phyloP scores from a whole-genome alignment of 352 stramenopile genomes.

The Phytophthora nicotianae region DNA sequence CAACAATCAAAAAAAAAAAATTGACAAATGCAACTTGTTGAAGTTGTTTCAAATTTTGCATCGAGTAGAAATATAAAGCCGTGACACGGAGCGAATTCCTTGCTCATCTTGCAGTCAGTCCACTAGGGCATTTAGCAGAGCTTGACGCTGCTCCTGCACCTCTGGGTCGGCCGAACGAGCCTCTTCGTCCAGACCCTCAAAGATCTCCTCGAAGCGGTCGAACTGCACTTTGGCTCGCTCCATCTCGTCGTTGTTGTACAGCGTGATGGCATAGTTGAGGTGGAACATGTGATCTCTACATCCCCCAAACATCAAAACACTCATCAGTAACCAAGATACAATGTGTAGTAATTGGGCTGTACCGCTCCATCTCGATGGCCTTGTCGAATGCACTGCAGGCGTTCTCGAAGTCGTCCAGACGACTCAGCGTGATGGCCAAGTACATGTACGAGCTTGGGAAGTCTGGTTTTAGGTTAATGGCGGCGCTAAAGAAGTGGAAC shows the following conservation, averaged over 20 bases:
- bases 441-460: constrained; percentile 94
- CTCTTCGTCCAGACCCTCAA: constrained; percentile 73
- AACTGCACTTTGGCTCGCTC: constrained; percentile 86
- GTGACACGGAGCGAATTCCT: too few relatives aligned
- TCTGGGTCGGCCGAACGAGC: constrained; percentile 66
- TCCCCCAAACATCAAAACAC: not conserved
- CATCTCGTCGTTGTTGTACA: constrained; percentile 92
- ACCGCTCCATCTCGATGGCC: constrained; percentile 89
- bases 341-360: too few relatives aligned
- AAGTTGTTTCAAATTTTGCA: not conserved
- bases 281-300: constrained; percentile 87
- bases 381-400: constrained; percentile 92
- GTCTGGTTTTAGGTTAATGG: constrained; percentile 89
- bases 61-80: not conserved
- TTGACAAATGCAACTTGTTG: not conserved
- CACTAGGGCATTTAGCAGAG: constrained; percentile 67
- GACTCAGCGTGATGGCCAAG: constrained; percentile 88
- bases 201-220: constrained; percentile 84
- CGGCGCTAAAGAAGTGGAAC: constrained; percentile 93
- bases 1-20: constrained; percentile 5
- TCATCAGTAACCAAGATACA: constrained; percentile 5
- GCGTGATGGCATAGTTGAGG: constrained; percentile 89
- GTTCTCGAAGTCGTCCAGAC: constrained; percentile 94
- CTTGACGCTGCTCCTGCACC: constrained; percentile 77
- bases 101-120: too few relatives aligned